Evolutionary conservation across 305 asterid species (phyloP).

Genomic region (Andrographis paniculata): DNA sequence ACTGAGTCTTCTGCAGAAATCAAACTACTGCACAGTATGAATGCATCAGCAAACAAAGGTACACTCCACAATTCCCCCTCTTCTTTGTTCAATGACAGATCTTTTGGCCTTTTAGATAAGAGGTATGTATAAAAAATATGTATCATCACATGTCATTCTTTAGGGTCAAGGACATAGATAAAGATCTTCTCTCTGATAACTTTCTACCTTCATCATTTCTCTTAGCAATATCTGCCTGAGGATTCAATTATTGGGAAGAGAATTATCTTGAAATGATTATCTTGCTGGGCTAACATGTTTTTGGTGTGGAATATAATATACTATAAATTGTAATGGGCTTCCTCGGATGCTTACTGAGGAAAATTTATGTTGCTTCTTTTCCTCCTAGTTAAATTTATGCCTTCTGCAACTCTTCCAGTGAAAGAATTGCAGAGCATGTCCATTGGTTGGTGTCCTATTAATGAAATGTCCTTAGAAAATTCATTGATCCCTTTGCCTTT

Average conservation of each 20-base stretch:
- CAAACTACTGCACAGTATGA: conserved; percentile 26
- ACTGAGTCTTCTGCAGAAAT: conserved; percentile 6
- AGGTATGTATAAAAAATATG: no score
- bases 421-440: neutral
- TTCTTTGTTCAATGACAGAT: neutral
- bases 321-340: neutral
- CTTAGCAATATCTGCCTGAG: no score
- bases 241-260: no score
- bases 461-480: conserved; percentile 10
- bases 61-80: conserved; percentile 5
- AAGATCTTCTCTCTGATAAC: no score
- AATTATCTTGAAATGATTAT: no score
- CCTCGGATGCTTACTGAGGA: neutral
- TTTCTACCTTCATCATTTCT: no score
- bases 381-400: neutral
- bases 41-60: conserved; percentile 31
- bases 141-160: conserved; percentile 2
- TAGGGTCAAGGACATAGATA: neutral
- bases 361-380: neutral
- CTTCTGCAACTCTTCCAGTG: neutral
- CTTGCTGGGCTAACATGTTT: no score
- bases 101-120: neutral
- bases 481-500: conserved; percentile 1
- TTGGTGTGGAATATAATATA: neutral
- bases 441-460: conserved; percentile 16